These are phyloP conservation scores for Pseudonitzschia pungens DNA, from an alignment of 108 stramenopile species.

Conservation along the genomic window DNA sequence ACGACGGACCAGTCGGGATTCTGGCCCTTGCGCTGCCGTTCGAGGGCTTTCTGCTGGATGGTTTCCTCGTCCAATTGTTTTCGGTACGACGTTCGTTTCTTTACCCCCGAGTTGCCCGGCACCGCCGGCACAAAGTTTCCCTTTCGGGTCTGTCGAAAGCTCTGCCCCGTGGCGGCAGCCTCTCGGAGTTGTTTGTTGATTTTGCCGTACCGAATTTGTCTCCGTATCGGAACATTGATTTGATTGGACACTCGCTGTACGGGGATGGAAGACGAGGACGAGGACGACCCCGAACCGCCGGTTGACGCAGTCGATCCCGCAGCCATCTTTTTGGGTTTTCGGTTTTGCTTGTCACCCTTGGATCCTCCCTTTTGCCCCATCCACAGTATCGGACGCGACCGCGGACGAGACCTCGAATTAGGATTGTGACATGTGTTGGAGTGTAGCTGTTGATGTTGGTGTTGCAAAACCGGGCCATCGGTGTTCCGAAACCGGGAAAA, in stretches of 20 bases:
- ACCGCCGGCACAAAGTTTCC: slow-evolving; percentile 3
- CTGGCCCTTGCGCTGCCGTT: slow-evolving; percentile 53
- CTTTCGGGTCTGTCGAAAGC: slow-evolving; percentile 58
- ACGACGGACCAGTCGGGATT: slow-evolving; percentile 86
- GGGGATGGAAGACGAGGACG: slow-evolving; percentile 19
- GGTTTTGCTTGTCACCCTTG: slow-evolving; percentile 37
- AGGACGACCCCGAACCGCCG: neutral
- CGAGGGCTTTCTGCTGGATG: slow-evolving; percentile 53
- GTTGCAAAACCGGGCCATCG: neutral
- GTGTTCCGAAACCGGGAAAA: slow-evolving; percentile 2
- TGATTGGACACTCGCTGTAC: slow-evolving; percentile 57
- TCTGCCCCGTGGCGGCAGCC: slow-evolving; percentile 23
- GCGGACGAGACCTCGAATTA: neutral
- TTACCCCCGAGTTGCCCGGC: neutral
- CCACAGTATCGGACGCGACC: neutral
- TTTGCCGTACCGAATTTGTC: slow-evolving; percentile 69
- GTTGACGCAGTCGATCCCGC: slow-evolving; percentile 7
- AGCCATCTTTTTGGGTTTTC: slow-evolving; percentile 62
- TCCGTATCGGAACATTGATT: slow-evolving; percentile 74
- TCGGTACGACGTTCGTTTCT: slow-evolving; percentile 59
- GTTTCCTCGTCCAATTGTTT: slow-evolving; percentile 67
- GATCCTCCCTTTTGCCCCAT: slow-evolving; percentile 76
- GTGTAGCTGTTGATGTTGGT: neutral
- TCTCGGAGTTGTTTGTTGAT: slow-evolving; percentile 56
- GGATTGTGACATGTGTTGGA: neutral